These are phyloP conservation scores for Puccinia novopanici DNA, from an alignment of 1,284 basidiomycete genomes.

Conservation along the genomic window DNA sequence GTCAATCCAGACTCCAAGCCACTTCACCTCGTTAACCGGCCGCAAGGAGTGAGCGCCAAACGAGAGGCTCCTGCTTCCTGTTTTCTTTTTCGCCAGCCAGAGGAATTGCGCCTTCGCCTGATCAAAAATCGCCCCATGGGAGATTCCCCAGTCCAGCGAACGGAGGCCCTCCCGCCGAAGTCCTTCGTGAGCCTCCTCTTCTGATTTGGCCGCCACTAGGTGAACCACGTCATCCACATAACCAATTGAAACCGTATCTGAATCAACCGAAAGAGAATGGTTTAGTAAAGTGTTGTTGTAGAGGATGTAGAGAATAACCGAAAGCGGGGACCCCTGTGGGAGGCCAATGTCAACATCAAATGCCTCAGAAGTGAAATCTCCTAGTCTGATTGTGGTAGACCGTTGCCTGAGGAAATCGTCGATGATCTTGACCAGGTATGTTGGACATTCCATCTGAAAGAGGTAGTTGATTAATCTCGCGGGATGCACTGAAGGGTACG, in stretches of 20 bases:
- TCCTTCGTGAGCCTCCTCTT: background rate
- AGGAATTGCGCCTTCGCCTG: no score
- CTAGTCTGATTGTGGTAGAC: no score
- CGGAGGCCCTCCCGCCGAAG: background rate
- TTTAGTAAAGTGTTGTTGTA: background rate
- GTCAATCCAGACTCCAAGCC: no score
- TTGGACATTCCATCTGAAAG: background rate
- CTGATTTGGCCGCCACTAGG: background rate
- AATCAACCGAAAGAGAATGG: background rate
- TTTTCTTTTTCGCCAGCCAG: no score
- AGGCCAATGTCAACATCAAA: no score
- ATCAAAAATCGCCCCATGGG: conserved; percentile 8
- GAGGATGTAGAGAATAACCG: background rate
- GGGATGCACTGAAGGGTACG: conserved; percentile 2
- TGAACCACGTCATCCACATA: conserved; percentile 21
- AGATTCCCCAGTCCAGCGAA: background rate
- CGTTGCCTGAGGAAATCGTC: no score
- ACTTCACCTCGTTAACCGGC: no score
- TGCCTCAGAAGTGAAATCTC: no score
- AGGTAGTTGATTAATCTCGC: background rate
- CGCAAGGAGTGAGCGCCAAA: no score
- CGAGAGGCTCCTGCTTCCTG: no score
- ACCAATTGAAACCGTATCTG: background rate
- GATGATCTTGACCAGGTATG: no score
- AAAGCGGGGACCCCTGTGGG: conserved; percentile 16